Base-by-base conservation (phyloP, 1,284 basidiomycete species). In the Heliocybe sulcata region DNA sequence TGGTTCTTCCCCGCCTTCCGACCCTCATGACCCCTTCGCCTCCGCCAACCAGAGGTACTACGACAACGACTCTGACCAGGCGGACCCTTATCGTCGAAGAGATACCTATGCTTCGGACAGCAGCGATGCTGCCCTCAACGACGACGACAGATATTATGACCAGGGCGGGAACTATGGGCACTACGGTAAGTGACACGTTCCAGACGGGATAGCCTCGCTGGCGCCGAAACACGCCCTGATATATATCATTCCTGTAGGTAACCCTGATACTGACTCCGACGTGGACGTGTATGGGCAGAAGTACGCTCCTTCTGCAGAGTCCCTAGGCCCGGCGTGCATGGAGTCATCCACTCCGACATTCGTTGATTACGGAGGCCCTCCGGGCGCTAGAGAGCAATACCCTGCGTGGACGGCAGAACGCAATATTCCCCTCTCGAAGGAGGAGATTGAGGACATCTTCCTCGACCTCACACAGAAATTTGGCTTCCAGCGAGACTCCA, bases 381-480 rank as follows among this genome's bases (percentile, higher is more conserved):
- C 75, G 23, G 77, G 78, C 52, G 73, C 72, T 6, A 80, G 81
- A 49, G 93, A 96, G 63, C 82, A 90, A 19, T 95, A 96, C 63
- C 94, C 96, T 0, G 93, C 94, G 0, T 98, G 97, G 96, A 87
- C 87, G 16, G 74, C 86, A 45, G 94, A 98, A 57, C 87, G 92
- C 53, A 86, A 94, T 64, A 97, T 98, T 58, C 96, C 96, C 12
- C 77, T 99, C 11, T 94, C 94, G 31, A 98, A 98, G 76, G 96
- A 99, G 68, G 97, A 99, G 76, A 98, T 99, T 57, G 96, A 99
- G 72, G 96, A 99, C 68, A 93, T 99, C 54, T 94, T 99, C 67
- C 87, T 98, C 58, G 97, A 99, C 74, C 79, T 99, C 23, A 90
- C 94, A 33, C 94, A 99, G 80, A 99, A 99, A 75, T 99, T 99